phyloP scores from a whole-genome alignment of 495 filamentous ascomycete genomes.

The Aspergillus asperescens region DNA sequence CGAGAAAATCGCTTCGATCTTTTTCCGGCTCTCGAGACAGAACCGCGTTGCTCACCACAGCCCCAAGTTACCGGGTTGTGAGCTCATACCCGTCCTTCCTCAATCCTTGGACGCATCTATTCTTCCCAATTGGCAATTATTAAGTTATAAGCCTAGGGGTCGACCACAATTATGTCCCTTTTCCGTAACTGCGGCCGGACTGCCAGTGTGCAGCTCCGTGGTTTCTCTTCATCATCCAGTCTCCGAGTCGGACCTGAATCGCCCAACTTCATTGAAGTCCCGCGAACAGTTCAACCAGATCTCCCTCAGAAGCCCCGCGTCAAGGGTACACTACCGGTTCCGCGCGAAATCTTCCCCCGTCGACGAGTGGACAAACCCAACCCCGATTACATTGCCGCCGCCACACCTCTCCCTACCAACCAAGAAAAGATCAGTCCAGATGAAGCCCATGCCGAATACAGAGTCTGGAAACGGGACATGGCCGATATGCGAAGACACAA shows the following conservation, averaged over 20 bases:
- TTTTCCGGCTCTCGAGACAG: slow-evolving; percentile 25
- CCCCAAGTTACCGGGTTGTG: slow-evolving; percentile 7
- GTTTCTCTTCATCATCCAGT: slow-evolving; percentile 36
- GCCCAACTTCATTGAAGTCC: slow-evolving; percentile 69
- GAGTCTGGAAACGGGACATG: slow-evolving; percentile 59
- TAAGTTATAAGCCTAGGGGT: background rate
- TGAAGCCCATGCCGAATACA: slow-evolving; percentile 45
- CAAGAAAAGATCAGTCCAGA: slow-evolving; percentile 25
- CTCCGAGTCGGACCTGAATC: slow-evolving; percentile 57
- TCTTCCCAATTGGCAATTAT: background rate
- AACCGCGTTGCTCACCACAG: slow-evolving; percentile 16
- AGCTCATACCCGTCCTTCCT: slow-evolving; percentile 1
- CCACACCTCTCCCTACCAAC: slow-evolving; percentile 33
- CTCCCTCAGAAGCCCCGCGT: slow-evolving; percentile 42
- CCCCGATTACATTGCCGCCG: slow-evolving; percentile 46
- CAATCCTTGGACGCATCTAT: background rate
- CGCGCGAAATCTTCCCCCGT: slow-evolving; percentile 58
- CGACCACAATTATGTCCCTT: slow-evolving; percentile 32
- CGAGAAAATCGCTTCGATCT: slow-evolving; percentile 43
- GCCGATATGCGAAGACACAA: slow-evolving; percentile 55
- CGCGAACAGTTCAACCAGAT: slow-evolving; percentile 46
- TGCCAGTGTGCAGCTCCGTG: slow-evolving; percentile 43
- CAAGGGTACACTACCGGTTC: slow-evolving; percentile 68
- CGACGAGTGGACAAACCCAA: slow-evolving; percentile 48
- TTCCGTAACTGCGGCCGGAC: slow-evolving; percentile 35